Evolutionary conservation across 371 early-diverging fungal species (phyloP), one percentile per base, ranked within the genome.

Genomic region (Actinomucor elegans): DNA sequence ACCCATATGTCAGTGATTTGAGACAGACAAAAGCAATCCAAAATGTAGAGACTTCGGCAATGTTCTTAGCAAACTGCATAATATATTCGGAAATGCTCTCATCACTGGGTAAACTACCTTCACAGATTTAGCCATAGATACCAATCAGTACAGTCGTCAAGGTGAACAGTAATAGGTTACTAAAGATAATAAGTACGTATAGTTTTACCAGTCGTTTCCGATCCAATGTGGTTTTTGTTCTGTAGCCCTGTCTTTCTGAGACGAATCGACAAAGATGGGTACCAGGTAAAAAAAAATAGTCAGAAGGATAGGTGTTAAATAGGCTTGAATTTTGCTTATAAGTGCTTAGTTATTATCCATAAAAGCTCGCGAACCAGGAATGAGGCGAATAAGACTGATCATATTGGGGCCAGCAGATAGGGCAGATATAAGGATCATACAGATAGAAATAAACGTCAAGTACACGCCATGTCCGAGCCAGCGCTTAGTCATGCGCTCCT

Each of bases 231-330:
- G 89, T 82, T 27, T 80, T 67, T 20, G 91, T 89, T 29, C 78
- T 52, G 31, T 87, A 87, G n/a, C 94, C 94, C 67, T 93, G 92
- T 52, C 86, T 80, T 27, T 83, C 67, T 10, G 92, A 83, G 33
- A 91, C 50, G 32, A 81, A 66, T 0, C 87, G 77, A 94, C 81
- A 7, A 86, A 56, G 34, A 78, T 71, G 29, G 91, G 93, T 37
- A 92, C 67, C 7, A 87, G 48, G 28, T 84, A 75, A 62, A 90
- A 82, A 48, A 88, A 81, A 31, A 90, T 55, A 5, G 86, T 84
- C 70, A 89, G 75, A 24, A 90, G 54, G 41, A 89, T 67, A 15
- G 93, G 92, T 6, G 88, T 83, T 23, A 91, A 67, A 32, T 83
- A 78, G 9, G 88, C 77, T 49, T 87, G 87, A 57, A 91, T 66